Percentiles rank a stretch among this genome's conserved stretches.
phyloP scores from a whole-genome alignment of 2,329 filamentous ascomycete genomes.

The Penicillium sclerotigenum region DNA sequence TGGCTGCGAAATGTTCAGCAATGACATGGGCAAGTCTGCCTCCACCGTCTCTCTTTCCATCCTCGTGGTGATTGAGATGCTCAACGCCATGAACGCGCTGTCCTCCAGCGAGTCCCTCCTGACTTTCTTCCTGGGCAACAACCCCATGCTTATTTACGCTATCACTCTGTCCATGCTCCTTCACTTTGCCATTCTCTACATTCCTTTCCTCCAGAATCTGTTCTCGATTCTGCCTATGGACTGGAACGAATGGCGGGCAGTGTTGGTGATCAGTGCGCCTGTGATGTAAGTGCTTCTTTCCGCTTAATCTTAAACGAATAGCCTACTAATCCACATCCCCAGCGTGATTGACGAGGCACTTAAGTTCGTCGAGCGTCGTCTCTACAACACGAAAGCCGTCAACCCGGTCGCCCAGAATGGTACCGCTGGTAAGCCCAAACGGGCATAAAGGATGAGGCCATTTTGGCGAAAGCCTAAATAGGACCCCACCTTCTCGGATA shows the following conservation, averaged over 20 bases:
- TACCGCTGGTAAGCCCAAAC: slow-evolving; percentile 35
- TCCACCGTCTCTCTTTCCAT: slow-evolving; percentile 89
- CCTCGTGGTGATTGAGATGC: slow-evolving; percentile 97
- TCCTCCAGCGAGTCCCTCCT: slow-evolving; percentile 92
- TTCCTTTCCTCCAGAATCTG: slow-evolving; percentile 78
- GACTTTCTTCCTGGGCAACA: slow-evolving; percentile 93
- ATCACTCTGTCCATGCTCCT: slow-evolving; percentile 89
- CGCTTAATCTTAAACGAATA: neutral
- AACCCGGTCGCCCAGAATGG: slow-evolving; percentile 29
- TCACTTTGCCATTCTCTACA: slow-evolving; percentile 91
- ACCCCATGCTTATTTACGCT: slow-evolving; percentile 97
- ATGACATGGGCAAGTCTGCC: slow-evolving; percentile 81
- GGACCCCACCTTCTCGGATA: neutral
- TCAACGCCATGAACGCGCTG: slow-evolving; percentile 97
- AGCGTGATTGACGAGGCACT: slow-evolving; percentile 80
- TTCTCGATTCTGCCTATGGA: slow-evolving; percentile 90
- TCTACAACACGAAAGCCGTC: slow-evolving; percentile 47
- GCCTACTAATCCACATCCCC: slow-evolving; percentile 17
- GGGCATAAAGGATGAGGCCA: slow-evolving; percentile 25
- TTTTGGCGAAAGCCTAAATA: neutral
- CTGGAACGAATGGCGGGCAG: slow-evolving; percentile 86
- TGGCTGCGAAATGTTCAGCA: slow-evolving; percentile 85
- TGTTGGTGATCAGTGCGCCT: slow-evolving; percentile 80
- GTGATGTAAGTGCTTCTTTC: slow-evolving; percentile 69
- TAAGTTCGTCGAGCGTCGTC: slow-evolving; percentile 70